Evolutionary conservation across 768 basidiomycete genomes (phyloP), one percentile per base, ranked within the genome.

Genomic region (Hericium rajendrae): DNA sequence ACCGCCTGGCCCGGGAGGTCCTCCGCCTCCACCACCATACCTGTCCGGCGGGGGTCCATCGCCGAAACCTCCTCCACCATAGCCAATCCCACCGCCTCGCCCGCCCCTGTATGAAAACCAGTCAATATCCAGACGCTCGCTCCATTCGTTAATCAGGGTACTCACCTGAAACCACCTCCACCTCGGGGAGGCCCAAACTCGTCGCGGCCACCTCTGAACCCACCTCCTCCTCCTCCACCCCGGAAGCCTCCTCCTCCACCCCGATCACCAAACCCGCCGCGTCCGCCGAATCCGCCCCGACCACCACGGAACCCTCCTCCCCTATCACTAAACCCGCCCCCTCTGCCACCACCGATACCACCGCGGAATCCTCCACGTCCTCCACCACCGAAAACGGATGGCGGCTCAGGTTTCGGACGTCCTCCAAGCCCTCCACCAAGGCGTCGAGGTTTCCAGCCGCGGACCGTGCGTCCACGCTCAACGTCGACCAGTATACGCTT

Each of bases 381-480:
- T 37, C 69, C 67, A 12, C 67, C 57, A 54, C 58, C 57, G 13
- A 65, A 61, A 57, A 76, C 70, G 56, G 80, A 81, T 0, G 67
- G 66, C 13, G 68, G 68, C 15, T 81, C 82, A 4, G 84, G 84
- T 69, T 98, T 98, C 18, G 94, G 93, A 58, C 95, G 81, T 26
- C 97, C 97, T n/a, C 97, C 97, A n/a, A 98, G 79, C 5, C 97
- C 97, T n/a, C 97, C 97, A 18, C 95, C 97, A 0, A 98, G 76
- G 54, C 94, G 85, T 51, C 93, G 86, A 1, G 97, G 97, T 69
- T 97, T 97, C 97, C 97, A 99, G 2, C 94, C 97, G 58, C 95
- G 85, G 26, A 99, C 97, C 11, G 97, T 99, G 51, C 97, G 84
- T 18, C 97, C 97, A 38, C 97, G 87, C 72, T 99, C 97, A 60